These are phyloP conservation scores for Sclerotinia nivalis DNA, from an alignment of 2,329 filamentous ascomycete species.

Conservation along the genomic window DNA sequence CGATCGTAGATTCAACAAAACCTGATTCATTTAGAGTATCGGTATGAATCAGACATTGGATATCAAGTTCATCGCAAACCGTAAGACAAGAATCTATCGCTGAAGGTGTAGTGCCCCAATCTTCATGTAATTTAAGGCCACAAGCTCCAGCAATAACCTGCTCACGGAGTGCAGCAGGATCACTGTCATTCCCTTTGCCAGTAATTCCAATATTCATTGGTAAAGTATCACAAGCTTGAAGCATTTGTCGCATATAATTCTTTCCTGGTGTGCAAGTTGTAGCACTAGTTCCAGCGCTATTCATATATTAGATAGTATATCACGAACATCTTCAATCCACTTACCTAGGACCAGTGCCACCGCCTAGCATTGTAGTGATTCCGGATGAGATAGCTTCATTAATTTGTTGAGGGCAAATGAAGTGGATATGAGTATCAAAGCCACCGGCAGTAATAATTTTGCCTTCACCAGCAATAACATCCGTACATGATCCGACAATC, in stretches of 20 bases:
- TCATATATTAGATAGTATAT: constrained; percentile 22
- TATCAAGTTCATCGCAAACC: constrained; percentile 87
- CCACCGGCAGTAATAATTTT: constrained; percentile 90
- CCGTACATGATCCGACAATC: constrained; percentile 84
- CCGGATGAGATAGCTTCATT: constrained; percentile 81
- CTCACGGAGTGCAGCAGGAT: constrained; percentile 68
- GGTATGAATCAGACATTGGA: constrained; percentile 93
- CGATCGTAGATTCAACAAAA: constrained; percentile 91
- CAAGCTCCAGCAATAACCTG: constrained; percentile 82
- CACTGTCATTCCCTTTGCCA: constrained; percentile 88
- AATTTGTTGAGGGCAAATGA: constrained; percentile 92
- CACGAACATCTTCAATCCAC: neutral
- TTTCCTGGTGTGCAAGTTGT: constrained; percentile 91
- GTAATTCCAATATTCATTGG: constrained; percentile 90
- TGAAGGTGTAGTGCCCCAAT: constrained; percentile 90
- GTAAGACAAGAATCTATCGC: constrained; percentile 84
- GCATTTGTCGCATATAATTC: constrained; percentile 82
- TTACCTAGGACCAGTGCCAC: constrained; percentile 85
- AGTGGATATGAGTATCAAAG: constrained; percentile 88
- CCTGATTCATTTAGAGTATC: constrained; percentile 96
- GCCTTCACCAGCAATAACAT: constrained; percentile 87
- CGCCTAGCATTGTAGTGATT: constrained; percentile 87
- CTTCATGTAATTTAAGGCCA: constrained; percentile 91
- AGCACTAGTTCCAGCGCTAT: constrained; percentile 80
- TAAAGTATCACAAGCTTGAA: constrained; percentile 78